Conservation (phyloP, 2,329 filamentous ascomycete genomes). For the Trichoderma sp. region DNA sequence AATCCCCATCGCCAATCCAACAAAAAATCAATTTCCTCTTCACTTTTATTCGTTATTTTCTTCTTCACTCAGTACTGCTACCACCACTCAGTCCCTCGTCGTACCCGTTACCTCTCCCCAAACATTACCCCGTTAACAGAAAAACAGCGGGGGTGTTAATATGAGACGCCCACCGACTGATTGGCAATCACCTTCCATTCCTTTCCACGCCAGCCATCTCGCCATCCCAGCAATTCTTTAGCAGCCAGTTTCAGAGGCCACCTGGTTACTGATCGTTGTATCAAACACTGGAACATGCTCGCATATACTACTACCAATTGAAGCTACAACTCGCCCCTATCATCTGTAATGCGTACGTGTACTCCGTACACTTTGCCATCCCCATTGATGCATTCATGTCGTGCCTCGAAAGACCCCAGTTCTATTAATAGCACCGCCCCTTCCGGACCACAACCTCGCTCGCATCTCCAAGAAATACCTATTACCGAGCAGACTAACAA, state of each 20-base stretch:
- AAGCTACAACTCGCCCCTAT: background rate
- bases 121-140: background rate
- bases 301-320: background rate
- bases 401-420: background rate
- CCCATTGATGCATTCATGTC: background rate
- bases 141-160: conserved; percentile 18
- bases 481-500: background rate
- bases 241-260: background rate
- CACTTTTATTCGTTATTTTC: background rate
- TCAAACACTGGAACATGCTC: background rate
- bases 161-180: conserved; percentile 14
- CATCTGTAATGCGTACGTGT: background rate
- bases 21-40: background rate
- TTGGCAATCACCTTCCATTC: conserved; percentile 18
- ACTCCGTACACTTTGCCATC: no score
- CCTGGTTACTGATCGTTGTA: background rate
- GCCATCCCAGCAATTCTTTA: background rate
- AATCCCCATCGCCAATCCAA: background rate
- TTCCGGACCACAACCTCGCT: background rate
- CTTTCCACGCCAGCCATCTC: conserved; percentile 12
- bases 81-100: background rate
- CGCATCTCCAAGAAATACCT: background rate
- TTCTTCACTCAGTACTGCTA: background rate
- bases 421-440: conserved; percentile 6
- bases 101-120: background rate